Evolutionary conservation across 306 rosid species (phyloP), one percentile per base, ranked within the genome.

Genomic region (Senna tora): DNA sequence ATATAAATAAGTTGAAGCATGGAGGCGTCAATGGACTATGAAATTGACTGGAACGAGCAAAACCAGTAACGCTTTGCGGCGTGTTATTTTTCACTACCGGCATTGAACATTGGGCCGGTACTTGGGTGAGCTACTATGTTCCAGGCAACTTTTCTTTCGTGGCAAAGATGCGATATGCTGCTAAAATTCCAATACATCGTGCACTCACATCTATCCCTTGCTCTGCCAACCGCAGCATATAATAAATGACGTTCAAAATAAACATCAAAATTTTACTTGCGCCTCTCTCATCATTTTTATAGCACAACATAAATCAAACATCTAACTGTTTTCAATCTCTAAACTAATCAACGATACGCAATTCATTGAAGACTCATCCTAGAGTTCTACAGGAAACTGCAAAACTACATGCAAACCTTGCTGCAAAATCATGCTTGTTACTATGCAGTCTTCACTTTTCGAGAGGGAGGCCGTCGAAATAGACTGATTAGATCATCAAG

Each of bases 401-500:
- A 43, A 75, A 59, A 66, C 72, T 45, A 34, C 7, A 72, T 17
- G 42, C 46, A 60, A 74, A 82, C 66, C 49, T 32, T 39, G 12
- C 7, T 15, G 66, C 15, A 70, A 45, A 46, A 57, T 67, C 72
- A 70, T 6, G 64, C 63, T 57, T 55, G 57, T 46, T 47, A 83
- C 81, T 82, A 91, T 16, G 96, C 96, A 49, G 97, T 89, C 86
- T 95, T 95, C 81, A 92, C 88, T 81, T 95, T 95, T 36, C 97
- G 84, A 32, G 97, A 86, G n/a, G 99, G 96, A 55, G 99, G 96
- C 73, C 96, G 85, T 71, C 99, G 87, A 78, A 95, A 95, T 70
- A 91, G 69, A 77, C 97, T 88, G 75, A 95, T 89, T 76, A 95
- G 82, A 86, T 95, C 99, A 74, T 95, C 99, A 61, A 95, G 96